Evolutionary conservation across 2,329 filamentous ascomycete species (phyloP).

Genomic region (Alternaria arborescens): DNA sequence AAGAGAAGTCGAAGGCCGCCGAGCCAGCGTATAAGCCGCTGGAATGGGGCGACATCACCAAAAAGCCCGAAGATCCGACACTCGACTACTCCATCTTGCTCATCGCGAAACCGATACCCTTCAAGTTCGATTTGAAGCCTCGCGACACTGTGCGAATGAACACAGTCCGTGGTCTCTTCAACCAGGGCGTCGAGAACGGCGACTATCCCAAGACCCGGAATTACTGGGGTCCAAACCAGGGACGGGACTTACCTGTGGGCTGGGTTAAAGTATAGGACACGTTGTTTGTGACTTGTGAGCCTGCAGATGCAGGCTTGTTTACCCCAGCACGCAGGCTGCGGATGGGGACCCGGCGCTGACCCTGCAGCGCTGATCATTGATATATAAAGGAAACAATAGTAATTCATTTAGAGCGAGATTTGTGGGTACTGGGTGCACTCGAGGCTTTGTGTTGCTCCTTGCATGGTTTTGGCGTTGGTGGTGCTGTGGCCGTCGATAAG

Average conservation of each 20-base stretch:
- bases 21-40: constrained; percentile 30
- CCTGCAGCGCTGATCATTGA: not conserved
- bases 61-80: constrained; percentile 51
- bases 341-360: constrained; percentile 25
- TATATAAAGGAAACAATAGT: not conserved
- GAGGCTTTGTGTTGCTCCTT: not conserved
- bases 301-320: constrained; percentile 16
- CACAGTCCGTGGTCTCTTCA: constrained; percentile 46
- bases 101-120: constrained; percentile 58
- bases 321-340: not conserved
- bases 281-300: constrained; percentile 4
- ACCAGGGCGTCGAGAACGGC: constrained; percentile 48
- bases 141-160: constrained; percentile 44
- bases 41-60: constrained; percentile 33
- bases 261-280: constrained; percentile 47
- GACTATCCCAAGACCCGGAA: constrained; percentile 49
- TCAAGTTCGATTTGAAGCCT: constrained; percentile 53
- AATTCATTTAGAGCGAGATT: constrained; percentile 2
- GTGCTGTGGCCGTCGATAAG: not conserved
- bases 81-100: constrained; percentile 56
- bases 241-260: constrained; percentile 41
- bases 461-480: constrained; percentile 17
- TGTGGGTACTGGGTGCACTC: not conserved
- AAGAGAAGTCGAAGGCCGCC: constrained; percentile 6
- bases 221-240: constrained; percentile 53